Conservation (phyloP, 2,329 filamentous ascomycete species). For the Aciculosporium take region DNA sequence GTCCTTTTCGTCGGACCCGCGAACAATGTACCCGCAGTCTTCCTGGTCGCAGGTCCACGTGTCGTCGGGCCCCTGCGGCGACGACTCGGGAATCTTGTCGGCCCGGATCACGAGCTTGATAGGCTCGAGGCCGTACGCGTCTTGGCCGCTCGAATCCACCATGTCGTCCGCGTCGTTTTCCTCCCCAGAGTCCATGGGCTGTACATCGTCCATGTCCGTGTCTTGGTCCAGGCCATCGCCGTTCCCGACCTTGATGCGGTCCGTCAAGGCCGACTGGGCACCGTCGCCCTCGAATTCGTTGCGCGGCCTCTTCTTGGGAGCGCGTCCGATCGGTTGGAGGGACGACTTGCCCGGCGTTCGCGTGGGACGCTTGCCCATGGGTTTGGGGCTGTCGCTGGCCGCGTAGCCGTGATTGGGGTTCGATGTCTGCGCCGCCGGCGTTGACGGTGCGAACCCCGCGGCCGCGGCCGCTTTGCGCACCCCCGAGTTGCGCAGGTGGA, state of each 20-base stretch:
- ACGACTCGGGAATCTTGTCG: slow-evolving; percentile 33
- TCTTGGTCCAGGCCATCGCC: slow-evolving; percentile 9
- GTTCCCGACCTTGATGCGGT: slow-evolving; percentile 17
- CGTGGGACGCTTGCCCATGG: slow-evolving; percentile 16
- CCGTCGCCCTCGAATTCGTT: slow-evolving; percentile 23
- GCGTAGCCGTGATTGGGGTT: slow-evolving; percentile 9
- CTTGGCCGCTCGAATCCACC: not conserved
- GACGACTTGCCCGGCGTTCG: slow-evolving; percentile 8
- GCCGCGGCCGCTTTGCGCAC: not conserved
- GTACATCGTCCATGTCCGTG: slow-evolving; percentile 19
- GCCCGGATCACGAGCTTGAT: slow-evolving; percentile 33
- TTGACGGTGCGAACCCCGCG: slow-evolving; percentile 1
- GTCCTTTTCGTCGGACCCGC: slow-evolving; percentile 41
- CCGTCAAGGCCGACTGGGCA: slow-evolving; percentile 20
- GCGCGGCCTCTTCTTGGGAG: slow-evolving; percentile 30
- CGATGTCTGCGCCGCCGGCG: not conserved
- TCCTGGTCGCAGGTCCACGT: slow-evolving; percentile 54
- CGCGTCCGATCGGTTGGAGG: slow-evolving; percentile 12
- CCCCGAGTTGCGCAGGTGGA: slow-evolving; percentile 12
- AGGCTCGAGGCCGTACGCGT: slow-evolving; percentile 14
- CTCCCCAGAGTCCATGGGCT: slow-evolving; percentile 8
- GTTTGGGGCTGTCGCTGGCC: slow-evolving; percentile 12
- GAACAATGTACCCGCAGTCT: slow-evolving; percentile 49
- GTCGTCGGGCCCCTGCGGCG: slow-evolving; percentile 41
- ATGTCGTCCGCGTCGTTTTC: slow-evolving; percentile 4